Conservation (phyloP, 2,329 filamentous ascomycete genomes). For the Paradendryphiella salina region DNA sequence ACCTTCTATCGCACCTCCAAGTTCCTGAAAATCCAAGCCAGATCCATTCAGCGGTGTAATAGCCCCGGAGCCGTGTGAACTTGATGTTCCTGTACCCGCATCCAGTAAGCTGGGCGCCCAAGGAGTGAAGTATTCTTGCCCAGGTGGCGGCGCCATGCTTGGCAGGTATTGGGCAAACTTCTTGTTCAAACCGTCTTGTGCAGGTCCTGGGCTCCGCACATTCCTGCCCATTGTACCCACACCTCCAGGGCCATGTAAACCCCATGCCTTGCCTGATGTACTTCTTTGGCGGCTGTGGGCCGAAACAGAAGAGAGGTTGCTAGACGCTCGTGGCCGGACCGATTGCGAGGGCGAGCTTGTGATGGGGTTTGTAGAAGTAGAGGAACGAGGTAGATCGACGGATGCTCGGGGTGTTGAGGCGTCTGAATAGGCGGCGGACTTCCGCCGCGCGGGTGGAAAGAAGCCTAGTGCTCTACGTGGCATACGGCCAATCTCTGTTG, state of each 20-base stretch:
- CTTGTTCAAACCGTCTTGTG: constrained; percentile 79
- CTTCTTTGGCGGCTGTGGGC: constrained; percentile 43
- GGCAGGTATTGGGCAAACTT: constrained; percentile 84
- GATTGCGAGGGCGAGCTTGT: constrained; percentile 46
- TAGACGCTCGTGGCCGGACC: constrained; percentile 42
- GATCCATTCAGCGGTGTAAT: constrained; percentile 36
- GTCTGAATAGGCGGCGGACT: constrained; percentile 70
- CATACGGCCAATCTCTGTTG: constrained; percentile 84
- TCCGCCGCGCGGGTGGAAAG: constrained; percentile 88
- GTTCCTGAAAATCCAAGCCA: constrained; percentile 68
- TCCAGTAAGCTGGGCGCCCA: constrained; percentile 46
- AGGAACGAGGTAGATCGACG: constrained; percentile 60
- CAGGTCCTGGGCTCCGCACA: constrained; percentile 76
- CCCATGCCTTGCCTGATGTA: constrained; percentile 51
- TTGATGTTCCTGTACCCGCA: constrained; percentile 33
- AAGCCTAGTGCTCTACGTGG: constrained; percentile 81
- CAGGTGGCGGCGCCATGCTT: constrained; percentile 64
- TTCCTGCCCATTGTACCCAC: constrained; percentile 78
- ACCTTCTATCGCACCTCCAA: constrained; percentile 83
- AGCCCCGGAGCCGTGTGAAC: constrained; percentile 36
- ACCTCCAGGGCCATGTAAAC: constrained; percentile 79
- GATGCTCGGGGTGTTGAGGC: constrained; percentile 69
- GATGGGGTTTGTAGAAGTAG: constrained; percentile 38
- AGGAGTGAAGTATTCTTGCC: constrained; percentile 57
- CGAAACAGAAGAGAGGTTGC: constrained; percentile 46